Conservation (phyloP, 2,329 filamentous ascomycete species). For the Lecanosticta acicola region DNA sequence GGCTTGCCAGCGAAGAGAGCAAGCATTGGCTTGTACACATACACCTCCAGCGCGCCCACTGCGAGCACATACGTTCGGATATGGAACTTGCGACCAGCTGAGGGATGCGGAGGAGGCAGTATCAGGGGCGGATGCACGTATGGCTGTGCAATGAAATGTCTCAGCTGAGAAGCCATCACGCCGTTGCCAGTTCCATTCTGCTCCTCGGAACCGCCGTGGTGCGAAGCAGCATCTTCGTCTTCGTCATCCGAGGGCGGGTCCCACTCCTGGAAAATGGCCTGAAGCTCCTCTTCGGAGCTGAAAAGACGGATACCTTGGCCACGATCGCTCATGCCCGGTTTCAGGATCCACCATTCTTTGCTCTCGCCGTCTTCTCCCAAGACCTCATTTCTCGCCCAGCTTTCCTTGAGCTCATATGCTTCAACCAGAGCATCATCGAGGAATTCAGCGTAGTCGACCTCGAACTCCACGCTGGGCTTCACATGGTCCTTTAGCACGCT, state of each 20-base stretch:
- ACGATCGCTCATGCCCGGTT: slow-evolving; percentile 94
- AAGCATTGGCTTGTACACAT: slow-evolving; percentile 86
- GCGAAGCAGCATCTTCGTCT: slow-evolving; percentile 43
- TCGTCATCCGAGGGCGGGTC: slow-evolving; percentile 68
- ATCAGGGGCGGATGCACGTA: slow-evolving; percentile 89
- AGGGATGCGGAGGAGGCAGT: slow-evolving; percentile 44
- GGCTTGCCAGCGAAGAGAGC: slow-evolving; percentile 77
- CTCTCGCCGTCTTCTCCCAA: slow-evolving; percentile 30
- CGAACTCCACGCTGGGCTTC: slow-evolving; percentile 76
- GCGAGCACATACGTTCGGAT: slow-evolving; percentile 87
- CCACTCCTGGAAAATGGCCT: slow-evolving; percentile 85
- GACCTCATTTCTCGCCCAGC: slow-evolving; percentile 62
- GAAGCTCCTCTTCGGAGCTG: slow-evolving; percentile 75
- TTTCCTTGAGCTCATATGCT: slow-evolving; percentile 72
- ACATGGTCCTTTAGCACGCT: slow-evolving; percentile 65
- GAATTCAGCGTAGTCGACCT: slow-evolving; percentile 95
- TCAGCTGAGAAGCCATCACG: slow-evolving; percentile 82
- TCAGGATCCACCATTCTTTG: slow-evolving; percentile 91
- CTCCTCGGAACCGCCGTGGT: slow-evolving; percentile 5
- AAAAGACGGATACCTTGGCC: slow-evolving; percentile 92
- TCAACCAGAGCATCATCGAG: slow-evolving; percentile 89
- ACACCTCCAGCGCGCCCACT: slow-evolving; percentile 69
- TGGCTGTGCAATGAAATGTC: slow-evolving; percentile 92
- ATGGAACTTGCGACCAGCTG: slow-evolving; percentile 76
- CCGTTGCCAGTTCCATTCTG: slow-evolving; percentile 38